phyloP scores from a whole-genome alignment of 2,329 filamentous ascomycete genomes.

The Cercospora sp. region DNA sequence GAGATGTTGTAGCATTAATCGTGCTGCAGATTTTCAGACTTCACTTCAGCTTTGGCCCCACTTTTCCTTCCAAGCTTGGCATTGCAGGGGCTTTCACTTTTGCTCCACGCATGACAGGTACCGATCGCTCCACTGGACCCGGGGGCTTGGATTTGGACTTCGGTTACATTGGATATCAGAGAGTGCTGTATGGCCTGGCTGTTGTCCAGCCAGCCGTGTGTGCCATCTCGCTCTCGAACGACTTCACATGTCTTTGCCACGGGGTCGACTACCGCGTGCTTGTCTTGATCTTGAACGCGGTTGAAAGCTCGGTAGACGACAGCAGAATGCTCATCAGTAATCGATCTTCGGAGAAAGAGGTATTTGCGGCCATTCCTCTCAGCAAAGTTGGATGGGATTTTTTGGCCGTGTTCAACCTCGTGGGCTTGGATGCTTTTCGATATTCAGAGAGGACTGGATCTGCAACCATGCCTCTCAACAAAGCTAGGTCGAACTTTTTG shows the following conservation, averaged over 20 bases:
- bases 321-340: conserved; percentile 61
- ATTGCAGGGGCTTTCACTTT: background rate
- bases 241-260: conserved; percentile 48
- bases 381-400: background rate
- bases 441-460: too few species aligned
- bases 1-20: background rate
- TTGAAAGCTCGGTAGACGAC: conserved; percentile 68
- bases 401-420: background rate
- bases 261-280: conserved; percentile 61
- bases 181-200: conserved; percentile 55
- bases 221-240: conserved; percentile 59
- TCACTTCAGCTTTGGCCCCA: conserved; percentile 6
- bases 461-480: too few species aligned
- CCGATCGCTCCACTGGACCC: background rate
- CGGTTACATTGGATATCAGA: background rate
- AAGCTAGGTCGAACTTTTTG: too few species aligned
- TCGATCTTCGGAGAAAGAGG: conserved; percentile 48
- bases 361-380: background rate
- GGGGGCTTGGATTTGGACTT: background rate
- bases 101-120: background rate
- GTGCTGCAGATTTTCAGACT: background rate
- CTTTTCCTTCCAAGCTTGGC: conserved; percentile 3
- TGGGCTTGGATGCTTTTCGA: background rate
- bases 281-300: conserved; percentile 65
- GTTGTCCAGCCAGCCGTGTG: conserved; percentile 64